Evolutionary conservation across 805 yeast genomes (phyloP), one percentile per base, ranked within the genome.

Genomic region (Starmerella roubikii): DNA sequence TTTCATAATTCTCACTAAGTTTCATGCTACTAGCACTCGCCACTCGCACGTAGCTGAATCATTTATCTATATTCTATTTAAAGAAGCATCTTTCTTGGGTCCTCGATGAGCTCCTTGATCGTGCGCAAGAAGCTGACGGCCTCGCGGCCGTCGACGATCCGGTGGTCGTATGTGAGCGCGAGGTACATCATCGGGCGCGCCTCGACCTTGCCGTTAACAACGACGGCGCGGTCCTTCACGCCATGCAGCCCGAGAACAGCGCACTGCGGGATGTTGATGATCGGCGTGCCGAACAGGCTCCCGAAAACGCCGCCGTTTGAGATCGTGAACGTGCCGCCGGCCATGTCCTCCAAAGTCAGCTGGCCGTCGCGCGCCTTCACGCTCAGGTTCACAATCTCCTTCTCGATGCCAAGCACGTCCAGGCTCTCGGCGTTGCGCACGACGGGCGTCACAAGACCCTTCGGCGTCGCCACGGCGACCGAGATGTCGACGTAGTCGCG

Each of bases 301-400:
- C 98, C 98, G 57, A 91, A 91, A 42, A 91, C 95, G 64, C 98
- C 98, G 62, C 98, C 98, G 68, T 91, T 91, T 40, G 97, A 91
- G 56, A 91, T 91, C 57, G 98, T 91, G 72, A 91, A 86, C 44
- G 97, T 86, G 64, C 98, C 98, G 62, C 98, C 98, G 45, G 95
- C 74, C 97, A 91, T 88, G 64, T 91, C 98, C 70, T 91, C 98
- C 50, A 91, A 66, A 40, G 96, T 83, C 58, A 91, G 73, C 68
- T 91, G 86, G 57, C 91, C 91, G 60, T 88, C 97, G 65, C 97
- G 82, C 47, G 98, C 98, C 68, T 84, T 88, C 58, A 67, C 68
- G 65, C 96, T 91, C 55, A 91, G 70, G 52, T 66, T 64, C 40
- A 74, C 60, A 51, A 91, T 88, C 64, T 83, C 95, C 54, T 76